A percentile compares a stretch with the other conserved stretches of the same genome.
These are phyloP conservation scores for Pseudonitzschia multiseries DNA, from an alignment of 108 stramenopile genomes.

Conservation along the genomic window DNA sequence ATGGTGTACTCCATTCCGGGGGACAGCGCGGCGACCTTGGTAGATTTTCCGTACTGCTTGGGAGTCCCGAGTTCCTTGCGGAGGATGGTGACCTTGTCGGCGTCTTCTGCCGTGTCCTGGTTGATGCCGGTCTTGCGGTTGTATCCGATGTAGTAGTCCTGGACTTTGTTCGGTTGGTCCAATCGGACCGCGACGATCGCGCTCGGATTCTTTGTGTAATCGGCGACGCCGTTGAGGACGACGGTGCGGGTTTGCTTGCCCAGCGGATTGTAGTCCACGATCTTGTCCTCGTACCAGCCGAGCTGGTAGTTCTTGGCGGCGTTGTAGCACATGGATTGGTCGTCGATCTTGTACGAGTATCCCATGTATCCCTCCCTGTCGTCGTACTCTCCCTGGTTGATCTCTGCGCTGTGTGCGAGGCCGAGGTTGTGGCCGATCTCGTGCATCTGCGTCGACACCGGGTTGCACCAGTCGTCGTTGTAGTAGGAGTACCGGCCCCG, in stretches of 20 bases:
- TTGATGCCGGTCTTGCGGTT: constrained; percentile 40
- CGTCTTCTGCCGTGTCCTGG: constrained; percentile 33
- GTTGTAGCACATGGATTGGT: constrained; percentile 66
- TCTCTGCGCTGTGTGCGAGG: constrained; percentile 48
- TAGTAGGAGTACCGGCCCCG: constrained; percentile 35
- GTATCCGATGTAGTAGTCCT: constrained; percentile 39
- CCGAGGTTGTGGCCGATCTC: constrained; percentile 69
- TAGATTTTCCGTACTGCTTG: constrained; percentile 36
- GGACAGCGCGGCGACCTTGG: constrained; percentile 35
- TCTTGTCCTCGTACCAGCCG: constrained; percentile 44
- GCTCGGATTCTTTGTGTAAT: not conserved
- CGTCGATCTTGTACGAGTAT: constrained; percentile 21
- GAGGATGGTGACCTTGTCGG: constrained; percentile 35
- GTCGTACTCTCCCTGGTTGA: constrained; percentile 25
- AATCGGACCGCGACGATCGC: not conserved
- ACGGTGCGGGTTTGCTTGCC: not conserved
- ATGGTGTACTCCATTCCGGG: constrained; percentile 30
- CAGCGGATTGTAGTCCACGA: not conserved
- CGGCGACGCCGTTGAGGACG: not conserved
- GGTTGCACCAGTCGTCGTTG: constrained; percentile 54
- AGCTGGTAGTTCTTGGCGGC: constrained; percentile 47
- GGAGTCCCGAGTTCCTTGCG: constrained; percentile 5
- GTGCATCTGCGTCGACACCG: constrained; percentile 43
- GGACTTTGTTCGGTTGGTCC: not conserved
- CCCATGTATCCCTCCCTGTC: constrained; percentile 35